Conservation (phyloP, 1,284 basidiomycete species). For the Melampsora larici-populina region DNA sequence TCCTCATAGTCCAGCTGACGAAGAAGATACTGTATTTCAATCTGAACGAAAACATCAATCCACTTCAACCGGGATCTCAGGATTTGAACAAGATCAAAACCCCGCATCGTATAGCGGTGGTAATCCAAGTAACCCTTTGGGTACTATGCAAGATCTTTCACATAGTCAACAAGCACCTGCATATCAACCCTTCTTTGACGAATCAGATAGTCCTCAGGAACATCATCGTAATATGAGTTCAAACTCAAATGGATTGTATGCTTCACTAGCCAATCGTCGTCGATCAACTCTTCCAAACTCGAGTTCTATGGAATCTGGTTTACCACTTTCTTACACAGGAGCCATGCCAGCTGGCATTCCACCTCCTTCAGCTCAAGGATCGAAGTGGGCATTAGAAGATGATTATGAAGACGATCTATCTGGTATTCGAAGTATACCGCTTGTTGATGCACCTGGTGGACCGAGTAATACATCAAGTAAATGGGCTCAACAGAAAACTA, state of each 20-base stretch:
- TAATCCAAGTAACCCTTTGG: slow-evolving; percentile 28
- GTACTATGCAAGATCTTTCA: slow-evolving; percentile 25
- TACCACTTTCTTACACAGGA: background rate
- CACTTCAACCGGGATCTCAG: background rate
- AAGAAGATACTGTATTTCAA: slow-evolving; percentile 1
- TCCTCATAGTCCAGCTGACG: background rate
- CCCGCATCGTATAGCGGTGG: slow-evolving; percentile 33
- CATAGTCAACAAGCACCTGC: background rate
- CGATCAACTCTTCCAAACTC: background rate
- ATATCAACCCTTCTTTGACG: background rate
- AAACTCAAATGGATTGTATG: background rate
- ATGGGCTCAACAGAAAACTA: background rate
- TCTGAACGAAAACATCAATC: background rate
- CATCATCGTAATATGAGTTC: background rate
- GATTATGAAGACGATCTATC: slow-evolving; percentile 21
- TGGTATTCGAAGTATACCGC: slow-evolving; percentile 37
- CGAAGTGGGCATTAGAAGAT: background rate
- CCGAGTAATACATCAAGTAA: slow-evolving; percentile 6
- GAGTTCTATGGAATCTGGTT: background rate
- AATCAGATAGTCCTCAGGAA: background rate
- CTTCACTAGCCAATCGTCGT: background rate
- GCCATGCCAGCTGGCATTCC: background rate
- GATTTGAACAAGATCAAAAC: slow-evolving; percentile 35
- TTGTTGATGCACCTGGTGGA: slow-evolving; percentile 28
- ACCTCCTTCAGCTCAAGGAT: slow-evolving; percentile 10